Base-by-base conservation (phyloP, 306 rosid genomes). In the Pachyrhizus erosus region DNA sequence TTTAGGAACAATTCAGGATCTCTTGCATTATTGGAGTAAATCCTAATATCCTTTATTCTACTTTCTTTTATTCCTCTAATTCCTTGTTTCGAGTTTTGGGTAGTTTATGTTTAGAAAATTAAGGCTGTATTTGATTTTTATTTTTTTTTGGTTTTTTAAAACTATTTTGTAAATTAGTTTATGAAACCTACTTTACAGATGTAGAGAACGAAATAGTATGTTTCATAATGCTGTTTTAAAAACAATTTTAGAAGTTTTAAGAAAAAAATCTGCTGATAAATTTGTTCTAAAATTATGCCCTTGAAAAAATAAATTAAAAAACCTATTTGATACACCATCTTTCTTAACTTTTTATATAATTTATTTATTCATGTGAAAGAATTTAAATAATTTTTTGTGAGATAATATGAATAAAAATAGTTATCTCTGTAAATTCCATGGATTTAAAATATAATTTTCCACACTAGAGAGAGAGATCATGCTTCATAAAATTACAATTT, bases 1-100 rank as follows among this genome's bases (percentile, higher is more conserved):
- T 71, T 40, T 42, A 61, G 15, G 73, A 75, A 61, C 31, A 67
- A n/a, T 33, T 46, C 23, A 21, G 54, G 55, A 61, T 62, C 74
- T 54, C 78, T 72, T 34, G 68, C 24, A 13, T 31, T 23, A 73
- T 48, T 58, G 34, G 17, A 24, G 73, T 34, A 60, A 61, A 81
- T 73, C 17, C 37, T 11, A 46, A 64, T 33, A 62, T 81, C 23
- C 73, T 3, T 72, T 55, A 62, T 45, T 51, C 49, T 13, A 46
- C 45, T 33, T 73, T 49, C 33, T 73, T 46, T 60, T 60, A 33
- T 73, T 80, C 39, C 78, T 70, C 31, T 29, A 57, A 70, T 29
- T n/a, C 31, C 72, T 70, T 18, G 78, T 71, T 80, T 40, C 10
- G 14, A 10, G 60, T 39, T 67, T 23, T 79, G 10, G 58, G 68